Evolutionary conservation across 2,329 filamentous ascomycete species (phyloP).

Genomic region (Exophiala dermatitidis): DNA sequence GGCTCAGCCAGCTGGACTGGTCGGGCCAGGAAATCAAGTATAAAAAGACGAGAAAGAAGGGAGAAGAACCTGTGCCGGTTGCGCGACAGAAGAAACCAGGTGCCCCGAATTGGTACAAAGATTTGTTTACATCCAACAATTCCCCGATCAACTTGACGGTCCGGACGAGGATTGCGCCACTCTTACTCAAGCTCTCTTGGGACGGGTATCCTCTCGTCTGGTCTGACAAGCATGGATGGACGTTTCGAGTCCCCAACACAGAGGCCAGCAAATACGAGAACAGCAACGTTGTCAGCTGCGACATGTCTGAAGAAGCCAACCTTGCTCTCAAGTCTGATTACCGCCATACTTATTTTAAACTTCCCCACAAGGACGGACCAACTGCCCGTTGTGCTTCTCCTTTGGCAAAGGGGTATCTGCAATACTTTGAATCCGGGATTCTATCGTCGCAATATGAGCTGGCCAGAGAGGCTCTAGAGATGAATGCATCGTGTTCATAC

Average conservation of each 20-base stretch:
- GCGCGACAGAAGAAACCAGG: slow-evolving; percentile 87
- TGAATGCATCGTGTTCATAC: slow-evolving; percentile 98
- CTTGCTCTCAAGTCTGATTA: slow-evolving; percentile 58
- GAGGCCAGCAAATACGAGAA: slow-evolving; percentile 60
- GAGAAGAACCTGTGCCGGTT: slow-evolving; percentile 66
- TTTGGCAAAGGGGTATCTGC: slow-evolving; percentile 81
- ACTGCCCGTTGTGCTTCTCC: slow-evolving; percentile 76
- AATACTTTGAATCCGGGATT: slow-evolving; percentile 84
- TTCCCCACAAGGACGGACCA: slow-evolving; percentile 93
- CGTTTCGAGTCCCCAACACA: slow-evolving; percentile 64
- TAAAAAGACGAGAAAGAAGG: slow-evolving; percentile 85
- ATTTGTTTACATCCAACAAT: slow-evolving; percentile 66
- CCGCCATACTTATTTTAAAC: slow-evolving; percentile 70
- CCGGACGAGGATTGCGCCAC: slow-evolving; percentile 75
- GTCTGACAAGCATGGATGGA: slow-evolving; percentile 92
- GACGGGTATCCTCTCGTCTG: slow-evolving; percentile 83
- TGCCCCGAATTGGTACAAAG: slow-evolving; percentile 94
- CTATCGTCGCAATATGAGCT: slow-evolving; percentile 82
- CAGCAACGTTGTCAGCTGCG: slow-evolving; percentile 66
- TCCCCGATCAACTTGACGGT: slow-evolving; percentile 69
- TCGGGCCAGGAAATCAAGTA: slow-evolving; percentile 84
- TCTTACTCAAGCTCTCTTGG: slow-evolving; percentile 80
- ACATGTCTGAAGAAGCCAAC: slow-evolving; percentile 69
- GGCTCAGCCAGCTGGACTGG: slow-evolving; percentile 93
- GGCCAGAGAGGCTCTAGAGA: slow-evolving; percentile 89